A percentile compares a stretch with the other conserved stretches of the same genome.
phyloP scores from a whole-genome alignment of 2,329 filamentous ascomycete species.

The Aspergillus niger region DNA sequence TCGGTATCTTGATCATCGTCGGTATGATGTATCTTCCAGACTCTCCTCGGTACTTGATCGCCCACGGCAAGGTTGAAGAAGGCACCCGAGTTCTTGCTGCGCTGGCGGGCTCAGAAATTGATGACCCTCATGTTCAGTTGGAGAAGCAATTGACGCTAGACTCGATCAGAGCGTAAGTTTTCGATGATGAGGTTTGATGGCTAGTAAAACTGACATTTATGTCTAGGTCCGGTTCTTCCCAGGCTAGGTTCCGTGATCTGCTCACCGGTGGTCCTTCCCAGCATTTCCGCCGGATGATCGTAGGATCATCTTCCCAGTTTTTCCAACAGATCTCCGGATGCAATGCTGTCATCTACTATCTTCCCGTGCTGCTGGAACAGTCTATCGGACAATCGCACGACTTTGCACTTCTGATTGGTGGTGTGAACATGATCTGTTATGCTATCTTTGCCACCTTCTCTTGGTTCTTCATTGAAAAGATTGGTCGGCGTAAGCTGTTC shows the following conservation, averaged over 20 bases:
- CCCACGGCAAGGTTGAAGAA: constrained; percentile 18
- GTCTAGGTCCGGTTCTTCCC: constrained; percentile 7
- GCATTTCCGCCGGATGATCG: constrained; percentile 19
- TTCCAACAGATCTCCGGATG: constrained; percentile 21
- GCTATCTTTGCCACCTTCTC: constrained; percentile 21
- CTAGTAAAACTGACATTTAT: background rate
- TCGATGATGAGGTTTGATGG: background rate
- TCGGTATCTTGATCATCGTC: constrained; percentile 21
- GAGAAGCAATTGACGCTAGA: constrained; percentile 17
- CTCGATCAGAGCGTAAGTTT: constrained; percentile 17
- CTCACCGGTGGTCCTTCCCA: constrained; percentile 19
- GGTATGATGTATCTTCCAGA: constrained; percentile 21
- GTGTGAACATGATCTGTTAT: constrained; percentile 22
- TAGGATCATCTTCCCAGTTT: constrained; percentile 18
- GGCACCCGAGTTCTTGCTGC: constrained; percentile 16
- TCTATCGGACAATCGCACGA: constrained; percentile 15
- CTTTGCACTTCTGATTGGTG: constrained; percentile 18
- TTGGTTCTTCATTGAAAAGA: constrained; percentile 21
- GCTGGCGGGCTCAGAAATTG: constrained; percentile 14
- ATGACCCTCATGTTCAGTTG: constrained; percentile 14
- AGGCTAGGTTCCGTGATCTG: constrained; percentile 13
- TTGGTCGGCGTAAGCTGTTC: constrained; percentile 19
- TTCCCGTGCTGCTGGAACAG: constrained; percentile 17
- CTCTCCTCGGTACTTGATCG: constrained; percentile 23
- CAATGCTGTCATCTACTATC: constrained; percentile 22